Evolutionary conservation across 352 stramenopile species (phyloP), one percentile per base, ranked within the genome.

Genomic region (Pythium oligandrum): DNA sequence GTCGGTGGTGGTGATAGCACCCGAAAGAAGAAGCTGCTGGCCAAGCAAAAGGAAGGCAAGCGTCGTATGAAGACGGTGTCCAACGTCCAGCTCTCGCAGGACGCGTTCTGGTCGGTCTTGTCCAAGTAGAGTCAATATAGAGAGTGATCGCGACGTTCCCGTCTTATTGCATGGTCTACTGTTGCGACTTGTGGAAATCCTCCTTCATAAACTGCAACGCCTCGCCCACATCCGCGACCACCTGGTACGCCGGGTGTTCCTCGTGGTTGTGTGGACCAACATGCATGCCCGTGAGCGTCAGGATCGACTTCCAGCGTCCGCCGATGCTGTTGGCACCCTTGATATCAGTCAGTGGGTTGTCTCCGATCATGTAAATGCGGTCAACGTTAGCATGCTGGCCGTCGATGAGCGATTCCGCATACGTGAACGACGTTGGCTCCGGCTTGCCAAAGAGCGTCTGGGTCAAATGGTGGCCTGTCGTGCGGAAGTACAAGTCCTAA

Each of bases 1-100:
- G 97, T 99, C 11, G 97, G 97, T 44, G 96, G 97, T 32, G 97
- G 97, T 6, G 97, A 99, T 65, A 80, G 93, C 42, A 98, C 93
- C 46, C 78, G 97, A 48, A 99, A 99, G 71, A 98, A 98, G 61
- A 99, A 99, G 64, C 78, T 99, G 34, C 68, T 99, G 9, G 96
- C 98, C 60, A 99, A 99, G 75, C 97, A 99, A 70, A 99, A 99
- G 68, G 77, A 96, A 53, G 97, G 97, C 57, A 99, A 99, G 79
- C 97, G 97, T 56, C 90, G 92, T 53, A 95, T 98, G 74, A 97
- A 98, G 74, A 96, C 91, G 10, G 85, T 98, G 44, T 93, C 96
- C 6, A 98, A 97, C 57, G 96, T 99, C 3, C 78, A 95, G 60
- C 78, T 99, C 40, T 97, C 87, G 48, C 97, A 99, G 71, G 96